phyloP scores from a whole-genome alignment of 1,284 basidiomycete species.

The Melampsora americana region DNA sequence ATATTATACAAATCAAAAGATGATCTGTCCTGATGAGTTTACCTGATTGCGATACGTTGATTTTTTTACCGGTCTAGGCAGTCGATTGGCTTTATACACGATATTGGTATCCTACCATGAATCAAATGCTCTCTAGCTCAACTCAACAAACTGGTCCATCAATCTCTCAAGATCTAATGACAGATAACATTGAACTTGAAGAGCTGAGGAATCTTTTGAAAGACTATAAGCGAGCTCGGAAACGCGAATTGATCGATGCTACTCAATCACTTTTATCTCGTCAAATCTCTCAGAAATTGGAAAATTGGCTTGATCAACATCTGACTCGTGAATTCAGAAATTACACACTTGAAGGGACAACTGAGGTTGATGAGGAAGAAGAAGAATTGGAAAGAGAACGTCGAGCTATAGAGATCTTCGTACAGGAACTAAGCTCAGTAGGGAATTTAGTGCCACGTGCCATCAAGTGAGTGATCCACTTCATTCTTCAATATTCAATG shows the following conservation, averaged over 20 bases:
- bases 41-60: neutral
- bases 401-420: conserved; percentile 5
- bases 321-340: conserved; percentile 4
- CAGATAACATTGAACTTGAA: neutral
- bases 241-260: neutral
- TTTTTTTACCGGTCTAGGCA: conserved; percentile 3
- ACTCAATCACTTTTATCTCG: neutral
- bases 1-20: neutral
- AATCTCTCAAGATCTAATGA: neutral
- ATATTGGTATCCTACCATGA: conserved; percentile 19
- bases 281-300: conserved; percentile 9
- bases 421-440: neutral
- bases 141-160: neutral
- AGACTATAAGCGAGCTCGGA: conserved; percentile 22
- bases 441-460: conserved; percentile 16
- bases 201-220: neutral
- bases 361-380: neutral
- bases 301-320: neutral
- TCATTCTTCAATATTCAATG: neutral
- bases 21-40: neutral
- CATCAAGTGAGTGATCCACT: conserved; percentile 13
- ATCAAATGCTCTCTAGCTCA: neutral
- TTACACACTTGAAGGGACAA: neutral
- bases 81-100: conserved; percentile 33
- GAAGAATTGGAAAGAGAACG: neutral